Conservation (phyloP, 164 flowering plant species). For the Stephania japonica region DNA sequence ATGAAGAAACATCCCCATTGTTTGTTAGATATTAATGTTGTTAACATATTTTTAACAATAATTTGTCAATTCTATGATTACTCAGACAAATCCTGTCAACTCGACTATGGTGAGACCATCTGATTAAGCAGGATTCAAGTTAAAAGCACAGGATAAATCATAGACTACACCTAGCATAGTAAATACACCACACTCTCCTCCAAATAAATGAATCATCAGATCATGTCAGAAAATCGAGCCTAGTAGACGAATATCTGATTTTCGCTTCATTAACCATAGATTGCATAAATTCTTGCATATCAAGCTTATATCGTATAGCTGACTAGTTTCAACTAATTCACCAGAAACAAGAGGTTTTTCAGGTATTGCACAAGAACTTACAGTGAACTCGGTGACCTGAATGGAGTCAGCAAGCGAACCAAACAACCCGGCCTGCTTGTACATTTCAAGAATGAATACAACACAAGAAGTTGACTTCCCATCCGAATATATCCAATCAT, state of each 20-base stretch:
- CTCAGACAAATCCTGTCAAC: background rate
- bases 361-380: conserved; percentile 27
- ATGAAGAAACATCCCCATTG: background rate
- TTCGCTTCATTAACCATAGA: background rate
- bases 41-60: too few species aligned
- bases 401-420: conserved; percentile 56
- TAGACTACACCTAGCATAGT: background rate
- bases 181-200: background rate
- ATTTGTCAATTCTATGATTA: background rate
- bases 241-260: background rate
- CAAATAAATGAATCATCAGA: background rate
- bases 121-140: background rate
- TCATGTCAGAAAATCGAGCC: background rate
- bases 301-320: background rate
- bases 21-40: too few species aligned
- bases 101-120: background rate
- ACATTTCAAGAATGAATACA: conserved; percentile 85
- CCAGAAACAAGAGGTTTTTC: background rate
- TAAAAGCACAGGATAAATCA: too few species aligned
- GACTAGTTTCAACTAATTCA: background rate
- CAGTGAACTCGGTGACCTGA: conserved; percentile 95
- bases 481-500: conserved; percentile 82
- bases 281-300: background rate
- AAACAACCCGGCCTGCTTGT: conserved; percentile 90
- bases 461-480: conserved; percentile 92